Evolutionary conservation across 441 rosid genomes (phyloP).

Genomic region (Pelargonium exstipulatum): DNA sequence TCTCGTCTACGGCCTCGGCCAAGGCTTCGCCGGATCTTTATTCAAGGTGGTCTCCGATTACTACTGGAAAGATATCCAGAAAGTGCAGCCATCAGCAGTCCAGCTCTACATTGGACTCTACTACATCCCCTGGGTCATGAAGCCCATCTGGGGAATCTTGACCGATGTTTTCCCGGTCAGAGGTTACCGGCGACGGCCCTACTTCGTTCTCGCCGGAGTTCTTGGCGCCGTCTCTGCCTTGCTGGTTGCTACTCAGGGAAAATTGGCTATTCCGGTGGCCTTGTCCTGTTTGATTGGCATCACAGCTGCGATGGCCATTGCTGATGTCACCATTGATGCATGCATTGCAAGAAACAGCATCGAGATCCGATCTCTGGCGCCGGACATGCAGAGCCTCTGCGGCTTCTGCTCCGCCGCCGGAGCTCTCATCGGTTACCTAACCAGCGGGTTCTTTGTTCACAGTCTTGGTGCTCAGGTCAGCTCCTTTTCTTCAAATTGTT

Average conservation of each 20-base stretch:
- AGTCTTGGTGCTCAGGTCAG: constrained; percentile 68
- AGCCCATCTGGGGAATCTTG: constrained; percentile 74
- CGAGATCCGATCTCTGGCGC: constrained; percentile 46
- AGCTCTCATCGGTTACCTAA: constrained; percentile 51
- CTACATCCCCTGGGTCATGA: constrained; percentile 78
- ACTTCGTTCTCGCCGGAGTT: constrained; percentile 60
- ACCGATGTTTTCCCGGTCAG: constrained; percentile 65
- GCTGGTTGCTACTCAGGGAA: constrained; percentile 39
- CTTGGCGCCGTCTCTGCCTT: constrained; percentile 47
- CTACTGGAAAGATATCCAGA: constrained; percentile 77
- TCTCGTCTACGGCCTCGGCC: constrained; percentile 68
- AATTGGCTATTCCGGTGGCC: constrained; percentile 44
- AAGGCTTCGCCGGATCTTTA: constrained; percentile 62
- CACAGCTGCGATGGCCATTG: constrained; percentile 63
- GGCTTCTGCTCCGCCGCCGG: constrained; percentile 71
- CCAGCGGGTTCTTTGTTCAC: constrained; percentile 57
- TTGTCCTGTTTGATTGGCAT: constrained; percentile 55
- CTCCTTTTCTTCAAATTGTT: no score
- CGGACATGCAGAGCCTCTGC: constrained; percentile 83
- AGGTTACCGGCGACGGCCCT: constrained; percentile 69
- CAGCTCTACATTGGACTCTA: constrained; percentile 64
- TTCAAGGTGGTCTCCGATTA: constrained; percentile 66
- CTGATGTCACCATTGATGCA: constrained; percentile 81
- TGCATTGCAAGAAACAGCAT: constrained; percentile 72
- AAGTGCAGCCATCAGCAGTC: constrained; percentile 55